These are phyloP conservation scores for Gigaspora rosea DNA, from an alignment of 192 early-diverging fungal genomes.

Conservation along the genomic window DNA sequence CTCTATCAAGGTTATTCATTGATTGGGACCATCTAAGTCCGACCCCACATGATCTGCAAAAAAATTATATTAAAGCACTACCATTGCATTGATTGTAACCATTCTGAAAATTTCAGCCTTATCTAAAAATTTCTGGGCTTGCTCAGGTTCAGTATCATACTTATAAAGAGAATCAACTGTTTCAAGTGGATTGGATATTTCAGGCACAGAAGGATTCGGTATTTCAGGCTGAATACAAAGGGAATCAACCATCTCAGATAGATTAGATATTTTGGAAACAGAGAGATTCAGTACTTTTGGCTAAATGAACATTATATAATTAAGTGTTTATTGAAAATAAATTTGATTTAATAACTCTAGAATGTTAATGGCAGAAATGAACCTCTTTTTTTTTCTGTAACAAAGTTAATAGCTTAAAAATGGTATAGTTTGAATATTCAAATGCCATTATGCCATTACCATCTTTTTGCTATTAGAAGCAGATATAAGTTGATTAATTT, in stretches of 20 bases:
- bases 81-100: neutral
- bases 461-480: too few species aligned
- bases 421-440: too few species aligned
- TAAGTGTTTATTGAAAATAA: slow-evolving; percentile 6
- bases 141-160: neutral
- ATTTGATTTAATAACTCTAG: too few species aligned
- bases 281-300: neutral
- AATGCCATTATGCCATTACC: too few species aligned
- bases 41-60: neutral
- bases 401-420: too few species aligned
- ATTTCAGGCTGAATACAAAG: too few species aligned
- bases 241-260: too few species aligned
- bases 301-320: neutral
- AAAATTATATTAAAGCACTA: neutral
- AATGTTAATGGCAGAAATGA: too few species aligned
- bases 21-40: neutral
- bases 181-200: neutral
- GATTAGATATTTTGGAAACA: too few species aligned
- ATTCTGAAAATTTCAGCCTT: neutral
- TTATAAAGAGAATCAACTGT: neutral
- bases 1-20: neutral
- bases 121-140: slow-evolving; percentile 4
- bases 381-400: too few species aligned
- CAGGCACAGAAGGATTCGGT: too few species aligned
- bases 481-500: too few species aligned